Evolutionary conservation across 148 eudicot species (phyloP).

Genomic region (Heliosperma pusillum): DNA sequence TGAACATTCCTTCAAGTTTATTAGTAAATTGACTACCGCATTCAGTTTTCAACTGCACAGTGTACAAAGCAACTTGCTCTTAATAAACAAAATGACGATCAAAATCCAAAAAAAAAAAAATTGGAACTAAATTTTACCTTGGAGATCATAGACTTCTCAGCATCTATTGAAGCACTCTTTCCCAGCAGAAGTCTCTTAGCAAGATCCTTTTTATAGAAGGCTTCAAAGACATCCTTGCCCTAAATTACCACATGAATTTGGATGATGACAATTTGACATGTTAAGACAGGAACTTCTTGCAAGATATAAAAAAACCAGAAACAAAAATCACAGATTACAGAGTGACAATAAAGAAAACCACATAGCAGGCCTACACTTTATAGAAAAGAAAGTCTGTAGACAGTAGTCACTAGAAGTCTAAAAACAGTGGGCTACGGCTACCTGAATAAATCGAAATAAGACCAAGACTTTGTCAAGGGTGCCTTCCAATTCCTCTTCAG

Average conservation of each 20-base stretch:
- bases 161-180: constrained; percentile 98
- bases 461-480: constrained; percentile 94
- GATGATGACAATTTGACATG: constrained; percentile 3
- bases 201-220: constrained; percentile 96
- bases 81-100: constrained; percentile 14
- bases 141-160: constrained; percentile 97
- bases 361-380: neutral
- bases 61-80: constrained; percentile 18
- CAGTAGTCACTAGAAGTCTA: neutral
- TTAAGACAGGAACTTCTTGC: neutral
- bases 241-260: constrained; percentile 10
- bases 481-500: constrained; percentile 97
- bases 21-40: constrained; percentile 98
- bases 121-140: constrained; percentile 42
- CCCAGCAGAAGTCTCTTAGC: constrained; percentile 93
- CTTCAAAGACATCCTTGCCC: constrained; percentile 99
- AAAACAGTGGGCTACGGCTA: constrained; percentile 36
- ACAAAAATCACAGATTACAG: neutral
- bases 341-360: neutral
- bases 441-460: constrained; percentile 94
- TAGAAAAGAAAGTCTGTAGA: neutral
- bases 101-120: neutral
- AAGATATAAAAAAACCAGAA: neutral
- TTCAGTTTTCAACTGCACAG: constrained; percentile 87
- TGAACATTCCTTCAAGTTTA: constrained; percentile 99